Evolutionary conservation across 2,329 filamentous ascomycete genomes (phyloP), one percentile per base, ranked within the genome.

Genomic region (Juglanconis sp.): DNA sequence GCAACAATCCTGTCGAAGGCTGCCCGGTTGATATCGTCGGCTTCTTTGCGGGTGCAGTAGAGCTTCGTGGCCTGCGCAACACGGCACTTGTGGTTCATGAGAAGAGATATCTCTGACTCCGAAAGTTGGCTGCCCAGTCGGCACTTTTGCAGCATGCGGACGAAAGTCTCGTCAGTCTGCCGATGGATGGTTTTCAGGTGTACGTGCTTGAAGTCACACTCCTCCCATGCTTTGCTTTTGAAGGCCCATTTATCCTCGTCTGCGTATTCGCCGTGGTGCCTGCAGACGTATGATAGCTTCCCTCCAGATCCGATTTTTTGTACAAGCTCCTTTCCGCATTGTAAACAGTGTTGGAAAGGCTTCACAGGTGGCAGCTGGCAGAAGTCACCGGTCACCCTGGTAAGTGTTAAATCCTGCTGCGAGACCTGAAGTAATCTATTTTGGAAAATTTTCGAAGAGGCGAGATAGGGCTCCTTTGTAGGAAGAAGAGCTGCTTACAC

Each of bases 231-330:
- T 2, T 70, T 59, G 64, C 82, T 85, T 17, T 76, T 73, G 64
- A 88, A 88, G 0, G 85, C 85, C 81, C 84, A 88, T 65, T 84
- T 85, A 9, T 87, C 79, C 13, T 69, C 70, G 31, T 84, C 78
- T 4, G 66, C 60, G 57, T 75, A 83, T 0, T 60, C 48, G 7
- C 74, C 71, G 53, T 79, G 75, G 5, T 62, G 47, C 1, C 63
- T 53, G 61, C 75, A 78, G 13, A 66, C 68, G 52, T 77, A 70
- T 17, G 63, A 65, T 30, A 66, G 17, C 34, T 48, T 66, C 48
- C 64, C 63, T 11, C 51, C 38, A 47, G 65, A 62, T 2, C 62
- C 56, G 0, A 42, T 44, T n/a, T 65, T 61, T 13, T 62, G 48
- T 32, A 59, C 49, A 50, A 74, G 65, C 36, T 74, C 68, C 46